Conservation (phyloP, 1,284 basidiomycete species). For the Laetiporus sulphureus region DNA sequence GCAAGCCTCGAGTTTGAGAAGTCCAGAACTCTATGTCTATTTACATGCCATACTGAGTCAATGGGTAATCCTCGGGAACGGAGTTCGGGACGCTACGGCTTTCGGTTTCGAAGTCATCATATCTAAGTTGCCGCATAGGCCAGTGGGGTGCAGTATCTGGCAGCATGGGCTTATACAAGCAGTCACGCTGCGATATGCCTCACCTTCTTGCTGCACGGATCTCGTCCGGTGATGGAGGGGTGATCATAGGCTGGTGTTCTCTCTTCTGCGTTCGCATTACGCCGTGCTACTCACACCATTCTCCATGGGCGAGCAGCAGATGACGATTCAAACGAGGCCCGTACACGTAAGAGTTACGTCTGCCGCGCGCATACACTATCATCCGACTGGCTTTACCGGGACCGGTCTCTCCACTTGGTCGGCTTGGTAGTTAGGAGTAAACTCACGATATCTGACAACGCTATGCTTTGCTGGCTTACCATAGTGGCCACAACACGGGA, state of each 20-base stretch:
- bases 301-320: too few relatives aligned
- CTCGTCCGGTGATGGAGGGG: background rate
- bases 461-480: too few relatives aligned
- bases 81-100: slow-evolving; percentile 2
- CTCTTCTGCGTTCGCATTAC: background rate
- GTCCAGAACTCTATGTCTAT: slow-evolving; percentile 7
- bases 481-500: too few relatives aligned
- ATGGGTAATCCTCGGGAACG: slow-evolving; percentile 5
- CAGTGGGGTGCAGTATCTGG: background rate
- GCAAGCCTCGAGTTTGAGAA: slow-evolving; percentile 6
- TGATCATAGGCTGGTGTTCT: background rate
- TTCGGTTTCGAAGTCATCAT: background rate
- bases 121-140: background rate
- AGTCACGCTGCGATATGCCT: background rate
- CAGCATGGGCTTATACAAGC: background rate
- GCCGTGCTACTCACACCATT: background rate
- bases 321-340: background rate
- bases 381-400: too few relatives aligned
- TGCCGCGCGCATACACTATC: too few relatives aligned
- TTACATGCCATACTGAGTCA: slow-evolving; percentile 6
- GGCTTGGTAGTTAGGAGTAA: too few relatives aligned
- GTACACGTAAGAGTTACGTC: background rate
- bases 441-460: too few relatives aligned
- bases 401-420: too few relatives aligned
- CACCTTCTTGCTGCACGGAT: background rate